Evolutionary conservation across 2,329 filamentous ascomycete species (phyloP).

Genomic region (Leptographium wingfieldii): DNA sequence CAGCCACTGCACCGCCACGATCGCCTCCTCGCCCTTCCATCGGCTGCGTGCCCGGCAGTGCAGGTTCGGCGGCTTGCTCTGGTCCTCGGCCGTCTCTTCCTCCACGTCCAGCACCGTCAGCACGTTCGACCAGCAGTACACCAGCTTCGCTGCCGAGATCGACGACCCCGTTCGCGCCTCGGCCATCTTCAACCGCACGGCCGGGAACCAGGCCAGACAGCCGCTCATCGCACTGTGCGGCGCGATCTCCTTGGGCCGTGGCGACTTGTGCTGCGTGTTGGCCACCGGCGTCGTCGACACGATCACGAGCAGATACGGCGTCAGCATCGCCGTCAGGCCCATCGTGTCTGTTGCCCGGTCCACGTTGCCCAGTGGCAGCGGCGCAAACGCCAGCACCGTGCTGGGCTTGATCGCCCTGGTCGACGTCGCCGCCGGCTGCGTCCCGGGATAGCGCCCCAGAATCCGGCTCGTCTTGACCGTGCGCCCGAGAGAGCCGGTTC

Average conservation of each 20-base stretch:
- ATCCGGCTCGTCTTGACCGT: constrained; percentile 84
- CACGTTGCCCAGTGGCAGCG: constrained; percentile 85
- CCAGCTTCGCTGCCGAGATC: constrained; percentile 72
- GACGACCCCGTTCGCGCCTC: constrained; percentile 50
- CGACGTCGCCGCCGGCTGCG: constrained; percentile 34
- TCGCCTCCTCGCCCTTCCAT: constrained; percentile 90
- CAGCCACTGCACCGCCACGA: constrained; percentile 94
- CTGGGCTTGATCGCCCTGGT: constrained; percentile 74
- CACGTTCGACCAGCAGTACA: constrained; percentile 98
- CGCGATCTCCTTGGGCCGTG: constrained; percentile 78
- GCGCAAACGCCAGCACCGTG: constrained; percentile 83
- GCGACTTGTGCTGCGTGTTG: constrained; percentile 90
- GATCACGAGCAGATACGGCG: constrained; percentile 88
- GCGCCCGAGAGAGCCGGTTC: constrained; percentile 73
- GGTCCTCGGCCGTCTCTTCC: constrained; percentile 51
- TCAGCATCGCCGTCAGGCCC: constrained; percentile 88
- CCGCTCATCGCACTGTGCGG: constrained; percentile 88
- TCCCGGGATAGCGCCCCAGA: constrained; percentile 76
- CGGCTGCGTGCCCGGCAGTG: constrained; percentile 72
- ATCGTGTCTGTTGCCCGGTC: constrained; percentile 78
- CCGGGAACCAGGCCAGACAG: constrained; percentile 93
- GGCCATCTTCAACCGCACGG: constrained; percentile 75
- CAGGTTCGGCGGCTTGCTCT: constrained; percentile 65
- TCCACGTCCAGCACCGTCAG: constrained; percentile 84
- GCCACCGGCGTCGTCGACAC: constrained; percentile 94